A percentile compares a stretch with the other conserved stretches of the same genome.
These are phyloP conservation scores for Colletotrichum sublineola DNA, from an alignment of 2,329 filamentous ascomycete species.

Conservation along the genomic window DNA sequence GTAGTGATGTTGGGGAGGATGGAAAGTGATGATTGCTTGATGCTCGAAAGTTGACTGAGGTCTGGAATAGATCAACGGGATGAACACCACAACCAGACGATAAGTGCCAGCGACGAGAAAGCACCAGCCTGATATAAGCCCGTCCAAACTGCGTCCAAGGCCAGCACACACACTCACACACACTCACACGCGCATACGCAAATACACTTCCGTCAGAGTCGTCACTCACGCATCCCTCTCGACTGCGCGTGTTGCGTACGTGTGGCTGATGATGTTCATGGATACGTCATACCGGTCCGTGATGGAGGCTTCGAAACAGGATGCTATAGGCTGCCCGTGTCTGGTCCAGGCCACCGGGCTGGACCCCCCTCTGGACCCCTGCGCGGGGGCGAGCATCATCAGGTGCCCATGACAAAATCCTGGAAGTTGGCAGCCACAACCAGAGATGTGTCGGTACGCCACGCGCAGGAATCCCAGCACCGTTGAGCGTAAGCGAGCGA, in stretches of 20 bases:
- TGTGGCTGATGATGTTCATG: conserved; percentile 39
- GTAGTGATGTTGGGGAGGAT: neutral
- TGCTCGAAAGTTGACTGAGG: neutral
- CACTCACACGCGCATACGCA: neutral
- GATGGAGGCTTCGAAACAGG: conserved; percentile 37
- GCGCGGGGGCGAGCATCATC: conserved; percentile 26
- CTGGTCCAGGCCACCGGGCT: conserved; percentile 16
- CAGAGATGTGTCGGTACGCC: conserved; percentile 17
- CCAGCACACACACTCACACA: conserved; percentile 2
- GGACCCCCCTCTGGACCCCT: conserved; percentile 34
- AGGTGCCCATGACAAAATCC: conserved; percentile 25
- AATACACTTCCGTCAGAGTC: conserved; percentile 29
- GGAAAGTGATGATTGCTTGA: neutral
- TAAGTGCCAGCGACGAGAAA: neutral
- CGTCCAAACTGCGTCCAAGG: neutral
- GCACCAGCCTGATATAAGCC: conserved; percentile 31
- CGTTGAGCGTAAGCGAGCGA: neutral
- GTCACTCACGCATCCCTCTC: conserved; percentile 35
- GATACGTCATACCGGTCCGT: conserved; percentile 40
- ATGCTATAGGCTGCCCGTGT: conserved; percentile 35
- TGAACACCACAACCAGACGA: conserved; percentile 23
- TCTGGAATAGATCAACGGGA: conserved; percentile 31
- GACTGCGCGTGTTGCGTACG: conserved; percentile 16
- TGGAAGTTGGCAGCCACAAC: conserved; percentile 42
- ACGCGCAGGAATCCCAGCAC: conserved; percentile 12